Conservation (phyloP, 1,139 yeast genomes). For the Lodderomyces parapsilosis region DNA sequence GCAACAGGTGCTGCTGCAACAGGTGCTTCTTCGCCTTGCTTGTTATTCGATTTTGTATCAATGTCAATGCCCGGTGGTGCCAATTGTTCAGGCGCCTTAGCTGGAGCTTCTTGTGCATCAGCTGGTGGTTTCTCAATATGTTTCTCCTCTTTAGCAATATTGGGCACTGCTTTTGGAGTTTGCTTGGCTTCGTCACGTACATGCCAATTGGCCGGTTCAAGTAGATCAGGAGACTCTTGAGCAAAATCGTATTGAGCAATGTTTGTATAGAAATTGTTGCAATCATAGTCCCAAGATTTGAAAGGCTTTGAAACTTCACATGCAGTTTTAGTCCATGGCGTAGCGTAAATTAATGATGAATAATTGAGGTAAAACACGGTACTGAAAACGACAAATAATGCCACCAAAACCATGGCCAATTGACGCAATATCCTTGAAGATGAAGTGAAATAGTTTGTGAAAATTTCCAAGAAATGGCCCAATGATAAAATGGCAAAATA, state of each 20-base stretch:
- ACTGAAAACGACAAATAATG: slow-evolving; percentile 48
- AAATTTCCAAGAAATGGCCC: slow-evolving; percentile 76
- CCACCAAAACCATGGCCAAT: slow-evolving; percentile 44
- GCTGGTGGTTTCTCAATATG: slow-evolving; percentile 13
- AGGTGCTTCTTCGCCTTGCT: background rate
- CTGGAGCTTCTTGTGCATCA: slow-evolving; percentile 11
- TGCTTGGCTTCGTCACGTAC: slow-evolving; percentile 17
- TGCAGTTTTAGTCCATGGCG: slow-evolving; percentile 71
- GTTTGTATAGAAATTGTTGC: slow-evolving; percentile 51
- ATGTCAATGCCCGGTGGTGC: slow-evolving; percentile 27
- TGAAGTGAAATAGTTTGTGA: slow-evolving; percentile 45
- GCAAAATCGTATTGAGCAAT: slow-evolving; percentile 25
- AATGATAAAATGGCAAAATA: slow-evolving; percentile 85
- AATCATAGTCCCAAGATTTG: slow-evolving; percentile 82
- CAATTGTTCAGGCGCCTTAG: slow-evolving; percentile 15
- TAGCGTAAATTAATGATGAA: slow-evolving; percentile 76
- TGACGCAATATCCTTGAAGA: slow-evolving; percentile 32
- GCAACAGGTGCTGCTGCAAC: background rate
- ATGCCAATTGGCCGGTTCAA: slow-evolving; percentile 18
- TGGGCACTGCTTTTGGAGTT: slow-evolving; percentile 13
- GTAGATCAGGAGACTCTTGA: slow-evolving; percentile 15
- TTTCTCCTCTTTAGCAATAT: slow-evolving; percentile 10
- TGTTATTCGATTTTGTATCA: slow-evolving; percentile 6
- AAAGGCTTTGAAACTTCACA: slow-evolving; percentile 65
- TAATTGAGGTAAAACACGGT: slow-evolving; percentile 59